A percentile compares a stretch with the other conserved stretches of the same genome.
These are phyloP conservation scores for Diaporthe sp. DNA, from an alignment of 2,329 filamentous ascomycete species.

Conservation along the genomic window DNA sequence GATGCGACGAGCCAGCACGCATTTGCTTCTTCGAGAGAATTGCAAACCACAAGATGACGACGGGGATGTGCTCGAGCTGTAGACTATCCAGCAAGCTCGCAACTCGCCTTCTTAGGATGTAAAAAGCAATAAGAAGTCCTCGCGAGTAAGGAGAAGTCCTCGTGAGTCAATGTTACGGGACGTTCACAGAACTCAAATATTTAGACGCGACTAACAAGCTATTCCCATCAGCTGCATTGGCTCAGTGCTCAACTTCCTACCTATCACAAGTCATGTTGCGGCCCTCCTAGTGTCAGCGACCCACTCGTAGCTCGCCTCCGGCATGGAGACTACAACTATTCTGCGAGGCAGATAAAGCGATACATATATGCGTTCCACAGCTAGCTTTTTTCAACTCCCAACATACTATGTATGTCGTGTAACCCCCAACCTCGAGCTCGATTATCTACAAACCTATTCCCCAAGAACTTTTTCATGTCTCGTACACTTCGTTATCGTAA, in stretches of 20 bases:
- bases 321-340: not conserved
- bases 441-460: not conserved
- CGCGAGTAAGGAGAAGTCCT: too few relatives aligned
- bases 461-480: not conserved
- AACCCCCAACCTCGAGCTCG: not conserved
- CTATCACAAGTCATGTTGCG: too few relatives aligned
- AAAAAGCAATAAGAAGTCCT: too few relatives aligned
- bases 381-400: too few relatives aligned
- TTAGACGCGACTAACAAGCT: too few relatives aligned
- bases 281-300: not conserved
- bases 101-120: not conserved
- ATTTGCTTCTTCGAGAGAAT: not conserved
- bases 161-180: too few relatives aligned
- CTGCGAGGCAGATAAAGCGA: not conserved
- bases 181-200: too few relatives aligned
- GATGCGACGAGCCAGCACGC: too few relatives aligned
- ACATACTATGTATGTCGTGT: not conserved
- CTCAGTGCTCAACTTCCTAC: not conserved
- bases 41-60: not conserved
- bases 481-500: conserved; percentile 15
- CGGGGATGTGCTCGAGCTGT: too few relatives aligned
- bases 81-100: not conserved
- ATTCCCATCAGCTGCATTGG: not conserved
- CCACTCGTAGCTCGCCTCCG: not conserved
- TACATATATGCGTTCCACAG: not conserved